Evolutionary conservation across 768 basidiomycete genomes (phyloP).

Genomic region (Tylopilus felleus): DNA sequence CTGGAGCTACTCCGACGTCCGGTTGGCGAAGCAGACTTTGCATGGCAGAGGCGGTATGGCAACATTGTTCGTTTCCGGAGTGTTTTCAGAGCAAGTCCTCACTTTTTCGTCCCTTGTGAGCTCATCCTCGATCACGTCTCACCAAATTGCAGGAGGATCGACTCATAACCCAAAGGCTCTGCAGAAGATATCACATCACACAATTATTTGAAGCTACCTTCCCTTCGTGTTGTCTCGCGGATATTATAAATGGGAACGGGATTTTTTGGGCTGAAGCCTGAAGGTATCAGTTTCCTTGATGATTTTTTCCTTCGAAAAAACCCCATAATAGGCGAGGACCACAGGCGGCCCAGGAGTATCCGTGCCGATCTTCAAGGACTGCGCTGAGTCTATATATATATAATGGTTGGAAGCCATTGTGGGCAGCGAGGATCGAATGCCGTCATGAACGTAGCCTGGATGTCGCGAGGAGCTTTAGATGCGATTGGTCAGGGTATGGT

Average conservation of each 20-base stretch:
- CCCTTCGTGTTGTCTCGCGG: conserved; percentile 13
- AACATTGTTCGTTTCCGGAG: conserved; percentile 22
- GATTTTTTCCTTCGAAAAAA: conserved; percentile 16
- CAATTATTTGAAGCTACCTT: conserved; percentile 36
- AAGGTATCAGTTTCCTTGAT: conserved; percentile 2
- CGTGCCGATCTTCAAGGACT: conserved; percentile 46
- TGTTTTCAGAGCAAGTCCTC: conserved; percentile 18
- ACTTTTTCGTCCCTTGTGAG: too few species aligned
- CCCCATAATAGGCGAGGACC: conserved; percentile 33
- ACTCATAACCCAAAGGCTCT: conserved; percentile 47
- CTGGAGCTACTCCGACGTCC: conserved; percentile 22
- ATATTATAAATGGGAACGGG: conserved; percentile 30
- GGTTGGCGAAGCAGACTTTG: conserved; percentile 27
- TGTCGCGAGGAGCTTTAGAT: conserved; percentile 45
- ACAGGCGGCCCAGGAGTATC: conserved; percentile 51
- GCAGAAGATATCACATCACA: conserved; percentile 38
- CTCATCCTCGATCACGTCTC: neutral
- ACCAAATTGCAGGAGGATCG: conserved; percentile 37
- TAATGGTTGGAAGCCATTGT: conserved; percentile 19
- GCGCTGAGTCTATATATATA: conserved; percentile 14
- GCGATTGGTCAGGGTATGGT: conserved; percentile 39
- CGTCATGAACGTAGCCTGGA: conserved; percentile 22
- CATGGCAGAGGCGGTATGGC: conserved; percentile 31
- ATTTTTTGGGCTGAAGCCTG: conserved; percentile 41
- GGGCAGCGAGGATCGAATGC: neutral